Evolutionary conservation across 257 asterid genomes (phyloP).

Genomic region (Nicotiana tomentosiformis): DNA sequence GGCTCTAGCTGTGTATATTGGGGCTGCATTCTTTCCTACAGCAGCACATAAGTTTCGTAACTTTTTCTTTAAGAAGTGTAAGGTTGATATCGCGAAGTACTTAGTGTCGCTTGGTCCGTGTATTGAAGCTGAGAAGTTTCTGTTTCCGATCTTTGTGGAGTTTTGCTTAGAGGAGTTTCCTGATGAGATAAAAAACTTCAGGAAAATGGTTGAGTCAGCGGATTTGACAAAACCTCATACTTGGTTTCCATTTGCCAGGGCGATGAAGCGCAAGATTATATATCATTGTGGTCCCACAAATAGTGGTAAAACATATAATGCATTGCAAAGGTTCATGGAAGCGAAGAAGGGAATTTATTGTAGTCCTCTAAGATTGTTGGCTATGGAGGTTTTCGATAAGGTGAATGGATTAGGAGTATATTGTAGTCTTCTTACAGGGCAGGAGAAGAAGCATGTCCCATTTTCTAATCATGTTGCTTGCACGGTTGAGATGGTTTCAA

Average conservation of each 20-base stretch:
- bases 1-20: conserved; percentile 75
- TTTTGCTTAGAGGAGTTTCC: conserved; percentile 71
- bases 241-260: conserved; percentile 98
- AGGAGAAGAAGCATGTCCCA: conserved; percentile 77
- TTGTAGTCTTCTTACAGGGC: conserved; percentile 87
- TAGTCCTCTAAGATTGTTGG: conserved; percentile 91
- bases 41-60: conserved; percentile 53
- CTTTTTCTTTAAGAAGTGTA: conserved; percentile 48
- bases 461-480: conserved; percentile 94
- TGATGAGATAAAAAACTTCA: conserved; percentile 64
- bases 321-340: conserved; percentile 90
- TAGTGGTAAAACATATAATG: conserved; percentile 96
- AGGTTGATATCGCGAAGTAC: conserved; percentile 46
- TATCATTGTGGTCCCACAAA: conserved; percentile 98
- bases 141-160: conserved; percentile 84
- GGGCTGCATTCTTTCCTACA: conserved; percentile 67
- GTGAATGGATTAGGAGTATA: conserved; percentile 84
- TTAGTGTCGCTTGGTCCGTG: conserved; percentile 66
- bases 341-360: conserved; percentile 89
- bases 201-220: conserved; percentile 75
- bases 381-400: conserved; percentile 96
- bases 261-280: conserved; percentile 79
- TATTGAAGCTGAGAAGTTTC: conserved; percentile 54
- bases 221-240: conserved; percentile 91
- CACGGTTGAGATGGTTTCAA: conserved; percentile 91